A percentile compares a stretch with the other conserved stretches of the same genome.
phyloP scores from a whole-genome alignment of 495 filamentous ascomycete species.

The Tuber melanosporum region DNA sequence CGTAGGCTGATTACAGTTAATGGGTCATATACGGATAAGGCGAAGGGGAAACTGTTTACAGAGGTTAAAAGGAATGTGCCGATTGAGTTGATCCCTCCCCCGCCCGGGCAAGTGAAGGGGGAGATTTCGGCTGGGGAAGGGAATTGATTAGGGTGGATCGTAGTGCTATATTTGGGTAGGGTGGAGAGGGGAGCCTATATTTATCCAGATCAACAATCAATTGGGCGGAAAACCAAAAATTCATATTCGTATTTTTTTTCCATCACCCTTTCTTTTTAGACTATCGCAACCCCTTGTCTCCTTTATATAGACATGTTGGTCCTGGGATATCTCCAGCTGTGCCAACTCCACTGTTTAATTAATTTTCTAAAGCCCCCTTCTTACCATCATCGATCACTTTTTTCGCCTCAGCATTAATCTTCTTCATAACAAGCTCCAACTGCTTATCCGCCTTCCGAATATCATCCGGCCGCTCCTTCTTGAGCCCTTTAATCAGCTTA shows the following conservation, averaged over 20 bases:
- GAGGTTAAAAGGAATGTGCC: background rate
- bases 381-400: conserved; percentile 32
- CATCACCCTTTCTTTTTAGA: background rate
- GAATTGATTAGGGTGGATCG: background rate
- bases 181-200: background rate
- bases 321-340: background rate
- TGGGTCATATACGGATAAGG: conserved; percentile 18
- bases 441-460: conserved; percentile 38
- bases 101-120: background rate
- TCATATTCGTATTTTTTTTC: background rate
- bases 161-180: background rate
- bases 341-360: background rate
- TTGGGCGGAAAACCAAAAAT: background rate
- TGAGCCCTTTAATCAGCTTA: conserved; percentile 33
- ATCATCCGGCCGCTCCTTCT: conserved; percentile 33
- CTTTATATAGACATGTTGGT: background rate
- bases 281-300: background rate
- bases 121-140: background rate
- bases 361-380: conserved; percentile 31
- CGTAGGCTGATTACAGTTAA: conserved; percentile 24
- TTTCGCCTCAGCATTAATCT: conserved; percentile 29
- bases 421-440: conserved; percentile 39
- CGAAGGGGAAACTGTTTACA: conserved; percentile 16
- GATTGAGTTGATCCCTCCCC: conserved; percentile 1
- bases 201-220: background rate